phyloP scores from a whole-genome alignment of 2,329 filamentous ascomycete species.

The Malbranchea cinnamomea region DNA sequence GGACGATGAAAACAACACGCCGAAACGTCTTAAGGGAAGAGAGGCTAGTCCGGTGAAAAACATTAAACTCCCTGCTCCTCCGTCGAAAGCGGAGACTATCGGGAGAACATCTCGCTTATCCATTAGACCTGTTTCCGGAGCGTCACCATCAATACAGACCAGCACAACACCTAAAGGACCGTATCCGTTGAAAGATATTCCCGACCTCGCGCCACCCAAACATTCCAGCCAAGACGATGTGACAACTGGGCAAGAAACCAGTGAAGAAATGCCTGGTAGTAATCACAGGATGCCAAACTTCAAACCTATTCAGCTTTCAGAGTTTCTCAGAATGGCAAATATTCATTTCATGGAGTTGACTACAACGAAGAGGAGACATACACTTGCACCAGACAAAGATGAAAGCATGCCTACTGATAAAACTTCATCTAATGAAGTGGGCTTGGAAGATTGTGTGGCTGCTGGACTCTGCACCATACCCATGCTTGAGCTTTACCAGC shows the following conservation, averaged over 20 bases:
- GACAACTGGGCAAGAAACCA: slow-evolving; percentile 17
- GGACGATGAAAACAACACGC: slow-evolving; percentile 40
- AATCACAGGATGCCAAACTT: slow-evolving; percentile 33
- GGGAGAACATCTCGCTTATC: slow-evolving; percentile 41
- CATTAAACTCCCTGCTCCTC: slow-evolving; percentile 53
- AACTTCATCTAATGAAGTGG: slow-evolving; percentile 17
- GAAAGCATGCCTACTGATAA: slow-evolving; percentile 13
- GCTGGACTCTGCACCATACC: slow-evolving; percentile 84
- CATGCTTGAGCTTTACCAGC: slow-evolving; percentile 87
- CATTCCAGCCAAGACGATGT: background rate
- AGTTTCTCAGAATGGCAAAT: slow-evolving; percentile 88
- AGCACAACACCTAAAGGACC: slow-evolving; percentile 16
- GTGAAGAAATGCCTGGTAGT: slow-evolving; percentile 30
- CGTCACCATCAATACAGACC: slow-evolving; percentile 16
- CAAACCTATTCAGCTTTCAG: slow-evolving; percentile 66
- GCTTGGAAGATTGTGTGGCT: slow-evolving; percentile 63
- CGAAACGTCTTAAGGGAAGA: slow-evolving; percentile 55
- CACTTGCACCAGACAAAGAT: slow-evolving; percentile 44
- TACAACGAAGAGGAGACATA: slow-evolving; percentile 87
- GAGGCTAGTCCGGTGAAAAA: slow-evolving; percentile 66
- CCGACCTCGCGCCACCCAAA: background rate
- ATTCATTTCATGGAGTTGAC: slow-evolving; percentile 98
- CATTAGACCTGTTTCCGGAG: slow-evolving; percentile 23
- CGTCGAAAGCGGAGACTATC: slow-evolving; percentile 51
- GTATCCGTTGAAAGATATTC: slow-evolving; percentile 14